phyloP scores from a whole-genome alignment of 2,329 filamentous ascomycete genomes.

The Pseudopyrenochaeta lycopersici region DNA sequence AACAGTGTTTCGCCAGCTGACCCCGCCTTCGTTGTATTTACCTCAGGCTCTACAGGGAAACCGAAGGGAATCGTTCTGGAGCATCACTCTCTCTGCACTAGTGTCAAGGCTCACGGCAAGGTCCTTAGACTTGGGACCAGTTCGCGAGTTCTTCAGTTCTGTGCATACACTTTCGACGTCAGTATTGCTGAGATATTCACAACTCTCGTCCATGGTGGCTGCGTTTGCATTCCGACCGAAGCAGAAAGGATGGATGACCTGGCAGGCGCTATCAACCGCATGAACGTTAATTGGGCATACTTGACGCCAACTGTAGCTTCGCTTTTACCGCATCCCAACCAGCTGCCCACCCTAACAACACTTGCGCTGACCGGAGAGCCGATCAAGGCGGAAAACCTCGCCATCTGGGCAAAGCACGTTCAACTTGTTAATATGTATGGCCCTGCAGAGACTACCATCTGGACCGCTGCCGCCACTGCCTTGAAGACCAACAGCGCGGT shows the following conservation, averaged over 20 bases:
- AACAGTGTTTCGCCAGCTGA: not conserved
- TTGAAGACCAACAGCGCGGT: not conserved
- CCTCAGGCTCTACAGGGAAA: slow-evolving; percentile 79
- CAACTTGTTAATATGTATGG: slow-evolving; percentile 22
- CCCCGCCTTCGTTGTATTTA: slow-evolving; percentile 68
- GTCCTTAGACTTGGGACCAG: not conserved
- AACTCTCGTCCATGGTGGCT: slow-evolving; percentile 57
- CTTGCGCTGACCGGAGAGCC: slow-evolving; percentile 24
- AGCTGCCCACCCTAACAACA: slow-evolving; percentile 52
- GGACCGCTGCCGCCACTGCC: not conserved
- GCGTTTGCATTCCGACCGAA: slow-evolving; percentile 59
- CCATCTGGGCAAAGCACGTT: slow-evolving; percentile 13
- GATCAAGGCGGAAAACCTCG: not conserved
- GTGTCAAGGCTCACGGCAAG: slow-evolving; percentile 22
- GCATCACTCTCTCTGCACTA: slow-evolving; percentile 2
- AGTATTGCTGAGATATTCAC: slow-evolving; percentile 61
- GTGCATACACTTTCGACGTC: slow-evolving; percentile 61
- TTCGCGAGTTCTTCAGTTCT: slow-evolving; percentile 10
- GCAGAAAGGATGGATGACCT: slow-evolving; percentile 38
- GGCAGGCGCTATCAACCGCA: slow-evolving; percentile 45
- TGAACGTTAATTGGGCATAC: slow-evolving; percentile 35
- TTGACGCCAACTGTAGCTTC: slow-evolving; percentile 66
- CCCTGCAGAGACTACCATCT: slow-evolving; percentile 11
- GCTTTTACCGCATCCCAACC: slow-evolving; percentile 52
- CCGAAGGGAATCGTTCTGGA: slow-evolving; percentile 71